A percentile compares a stretch with the other conserved stretches of the same genome.
phyloP scores from a whole-genome alignment of 23 red algal species.

The Agarophyton chilense region DNA sequence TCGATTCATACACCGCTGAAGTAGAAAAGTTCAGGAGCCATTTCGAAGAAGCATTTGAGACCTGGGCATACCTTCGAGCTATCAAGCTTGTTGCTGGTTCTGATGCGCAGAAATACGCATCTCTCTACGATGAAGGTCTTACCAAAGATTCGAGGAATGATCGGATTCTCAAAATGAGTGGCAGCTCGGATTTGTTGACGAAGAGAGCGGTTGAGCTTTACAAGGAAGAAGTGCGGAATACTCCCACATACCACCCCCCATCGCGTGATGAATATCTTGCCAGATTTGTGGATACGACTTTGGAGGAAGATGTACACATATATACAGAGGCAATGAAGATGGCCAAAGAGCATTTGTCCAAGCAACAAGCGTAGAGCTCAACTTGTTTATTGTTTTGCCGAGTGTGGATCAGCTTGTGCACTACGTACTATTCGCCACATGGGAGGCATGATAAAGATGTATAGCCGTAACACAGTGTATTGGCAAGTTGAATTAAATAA shows the following conservation, averaged over 20 bases:
- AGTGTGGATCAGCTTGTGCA: not conserved
- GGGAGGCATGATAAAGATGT: too few relatives aligned
- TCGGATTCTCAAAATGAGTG: not conserved
- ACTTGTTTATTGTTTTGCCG: not conserved
- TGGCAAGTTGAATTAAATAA: not conserved
- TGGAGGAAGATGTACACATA: not conserved
- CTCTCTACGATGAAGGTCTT: constrained; percentile 37
- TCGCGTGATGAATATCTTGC: constrained; percentile 26
- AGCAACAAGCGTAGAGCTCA: not conserved
- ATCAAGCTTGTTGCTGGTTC: not conserved
- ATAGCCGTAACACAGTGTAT: too few relatives aligned
- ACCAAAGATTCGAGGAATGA: not conserved
- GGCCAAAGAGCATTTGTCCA: constrained; percentile 17
- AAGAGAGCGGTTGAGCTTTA: constrained; percentile 28
- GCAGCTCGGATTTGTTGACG: not conserved
- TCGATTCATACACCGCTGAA: constrained; percentile 2
- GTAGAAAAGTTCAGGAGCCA: not conserved
- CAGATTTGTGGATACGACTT: constrained; percentile 50
- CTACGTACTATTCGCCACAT: not conserved
- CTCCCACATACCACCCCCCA: not conserved
- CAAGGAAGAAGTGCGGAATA: not conserved
- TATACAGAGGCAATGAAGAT: constrained; percentile 29
- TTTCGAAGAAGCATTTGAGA: constrained; percentile 42
- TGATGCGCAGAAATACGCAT: not conserved
- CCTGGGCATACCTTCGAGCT: constrained; percentile 10